These are phyloP conservation scores for Sophora flavescens DNA, from an alignment of 306 rosid genomes.

Conservation along the genomic window DNA sequence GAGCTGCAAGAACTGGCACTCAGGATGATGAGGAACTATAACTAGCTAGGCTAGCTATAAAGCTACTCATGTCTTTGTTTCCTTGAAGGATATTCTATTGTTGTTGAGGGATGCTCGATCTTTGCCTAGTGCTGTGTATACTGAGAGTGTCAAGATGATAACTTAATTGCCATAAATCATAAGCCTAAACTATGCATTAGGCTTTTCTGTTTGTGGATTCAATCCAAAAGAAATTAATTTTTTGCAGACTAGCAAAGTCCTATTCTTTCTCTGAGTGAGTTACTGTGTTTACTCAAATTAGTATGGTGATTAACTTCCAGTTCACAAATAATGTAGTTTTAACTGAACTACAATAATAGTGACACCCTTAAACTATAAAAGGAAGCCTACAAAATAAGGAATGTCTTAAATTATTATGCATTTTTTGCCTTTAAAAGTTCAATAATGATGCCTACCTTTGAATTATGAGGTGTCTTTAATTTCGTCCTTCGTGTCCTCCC, in stretches of 20 bases:
- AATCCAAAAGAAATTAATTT: not conserved
- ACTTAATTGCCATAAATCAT: conserved; percentile 10
- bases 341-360: conserved; percentile 42
- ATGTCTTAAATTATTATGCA: conserved; percentile 35
- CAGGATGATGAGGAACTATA: conserved; percentile 77
- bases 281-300: not conserved
- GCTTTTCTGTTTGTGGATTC: conserved; percentile 10
- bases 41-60: conserved; percentile 42
- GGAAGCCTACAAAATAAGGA: conserved; percentile 42
- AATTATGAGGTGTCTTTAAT: conserved; percentile 6
- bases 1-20: conserved; percentile 82
- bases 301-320: conserved; percentile 18
- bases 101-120: conserved; percentile 17
- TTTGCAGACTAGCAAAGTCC: conserved; percentile 15
- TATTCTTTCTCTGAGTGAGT: not conserved
- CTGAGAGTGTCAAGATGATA: conserved; percentile 27
- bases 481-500: not conserved
- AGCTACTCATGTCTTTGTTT: conserved; percentile 11
- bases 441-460: conserved; percentile 41
- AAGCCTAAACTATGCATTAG: conserved; percentile 31
- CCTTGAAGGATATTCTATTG: not conserved
- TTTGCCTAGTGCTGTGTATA: conserved; percentile 40
- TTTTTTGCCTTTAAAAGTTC: conserved; percentile 38
- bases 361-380: conserved; percentile 17
- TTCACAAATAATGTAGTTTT: conserved; percentile 42